A percentile compares a stretch with the other conserved stretches of the same genome.
phyloP scores from a whole-genome alignment of 2,329 filamentous ascomycete species.

The Amauroascus verrucosus region DNA sequence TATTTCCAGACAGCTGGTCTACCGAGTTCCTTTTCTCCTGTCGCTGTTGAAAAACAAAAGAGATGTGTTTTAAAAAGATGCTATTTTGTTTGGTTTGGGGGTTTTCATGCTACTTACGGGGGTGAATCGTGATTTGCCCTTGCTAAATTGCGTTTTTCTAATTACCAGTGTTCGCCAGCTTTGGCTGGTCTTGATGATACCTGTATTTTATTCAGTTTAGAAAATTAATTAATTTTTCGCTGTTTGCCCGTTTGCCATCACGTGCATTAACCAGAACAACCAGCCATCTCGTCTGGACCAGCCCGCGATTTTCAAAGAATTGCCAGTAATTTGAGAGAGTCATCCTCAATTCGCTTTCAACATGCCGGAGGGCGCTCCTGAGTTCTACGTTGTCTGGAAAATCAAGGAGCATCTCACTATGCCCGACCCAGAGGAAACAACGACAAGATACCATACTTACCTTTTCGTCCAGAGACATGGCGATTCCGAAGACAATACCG shows the following conservation, averaged over 20 bases:
- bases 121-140: neutral
- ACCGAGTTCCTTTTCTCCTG: neutral
- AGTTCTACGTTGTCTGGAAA: conserved; percentile 7
- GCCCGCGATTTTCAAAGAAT: too few relatives aligned
- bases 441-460: conserved; percentile 11
- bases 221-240: conserved; percentile 1
- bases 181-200: neutral
- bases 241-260: neutral
- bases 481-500: neutral
- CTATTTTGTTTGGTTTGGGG: neutral
- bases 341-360: neutral
- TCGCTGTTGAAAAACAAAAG: neutral
- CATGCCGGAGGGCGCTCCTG: neutral
- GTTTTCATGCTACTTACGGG: neutral
- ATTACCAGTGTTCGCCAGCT: neutral
- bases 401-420: conserved; percentile 10
- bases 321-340: too few relatives aligned
- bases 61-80: neutral
- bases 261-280: too few relatives aligned
- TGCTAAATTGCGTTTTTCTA: neutral
- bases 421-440: conserved; percentile 10
- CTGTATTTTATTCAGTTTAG: conserved; percentile 6
- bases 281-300: too few relatives aligned
- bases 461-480: conserved; percentile 5
- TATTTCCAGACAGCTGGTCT: neutral